Conservation (phyloP, 2,329 filamentous ascomycete genomes). For the Aspergillus awamori region DNA sequence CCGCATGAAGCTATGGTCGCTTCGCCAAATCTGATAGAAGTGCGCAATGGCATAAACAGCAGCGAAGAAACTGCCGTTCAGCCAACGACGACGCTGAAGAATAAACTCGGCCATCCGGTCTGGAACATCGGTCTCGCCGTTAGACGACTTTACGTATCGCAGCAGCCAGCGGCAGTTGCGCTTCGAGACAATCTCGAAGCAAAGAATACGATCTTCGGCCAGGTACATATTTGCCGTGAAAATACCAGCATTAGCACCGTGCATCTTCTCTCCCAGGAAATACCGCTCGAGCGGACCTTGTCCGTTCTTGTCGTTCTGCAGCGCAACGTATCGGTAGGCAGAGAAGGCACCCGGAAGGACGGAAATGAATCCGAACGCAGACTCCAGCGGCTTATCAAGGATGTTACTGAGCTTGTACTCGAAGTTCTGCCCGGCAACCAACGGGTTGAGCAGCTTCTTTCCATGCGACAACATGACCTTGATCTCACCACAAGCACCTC, state of each 20-base stretch:
- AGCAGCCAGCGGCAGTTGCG: slow-evolving; percentile 96
- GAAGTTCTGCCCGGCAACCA: slow-evolving; percentile 96
- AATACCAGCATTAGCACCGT: slow-evolving; percentile 87
- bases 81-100: slow-evolving; percentile 91
- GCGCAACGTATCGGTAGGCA: slow-evolving; percentile 90
- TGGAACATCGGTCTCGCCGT: slow-evolving; percentile 94
- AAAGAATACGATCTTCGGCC: slow-evolving; percentile 55
- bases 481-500: slow-evolving; percentile 96
- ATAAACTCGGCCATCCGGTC: slow-evolving; percentile 94
- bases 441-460: slow-evolving; percentile 86
- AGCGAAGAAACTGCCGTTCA: slow-evolving; percentile 98
- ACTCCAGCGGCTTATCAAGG: slow-evolving; percentile 94
- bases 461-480: slow-evolving; percentile 92
- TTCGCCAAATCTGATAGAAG: slow-evolving; percentile 94
- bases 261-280: slow-evolving; percentile 94
- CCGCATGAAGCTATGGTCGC: slow-evolving; percentile 81
- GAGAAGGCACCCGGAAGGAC: slow-evolving; percentile 97
- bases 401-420: slow-evolving; percentile 99
- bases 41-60: slow-evolving; percentile 93
- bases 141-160: slow-evolving; percentile 97
- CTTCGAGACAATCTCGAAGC: slow-evolving; percentile 87
- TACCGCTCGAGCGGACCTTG: slow-evolving; percentile 94
- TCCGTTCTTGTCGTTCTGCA: slow-evolving; percentile 96
- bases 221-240: slow-evolving; percentile 83
- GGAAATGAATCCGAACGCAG: slow-evolving; percentile 95